Evolutionary conservation across 306 rosid species (phyloP), one percentile per base, ranked within the genome.

Genomic region (Casuarina glauca): DNA sequence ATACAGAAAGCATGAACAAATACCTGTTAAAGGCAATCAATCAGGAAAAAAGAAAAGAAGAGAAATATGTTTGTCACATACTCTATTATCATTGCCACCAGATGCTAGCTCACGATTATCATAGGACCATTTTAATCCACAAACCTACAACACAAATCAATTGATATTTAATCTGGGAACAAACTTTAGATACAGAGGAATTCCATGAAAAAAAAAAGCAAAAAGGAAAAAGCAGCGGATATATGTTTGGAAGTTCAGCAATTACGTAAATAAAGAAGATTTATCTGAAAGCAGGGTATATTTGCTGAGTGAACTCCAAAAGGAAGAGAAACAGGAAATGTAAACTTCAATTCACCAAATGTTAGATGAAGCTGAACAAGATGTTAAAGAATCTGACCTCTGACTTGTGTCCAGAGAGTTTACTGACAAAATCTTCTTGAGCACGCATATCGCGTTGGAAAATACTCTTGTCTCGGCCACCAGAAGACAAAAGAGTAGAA

Each of bases 71-170:
- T 26, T 44, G 75, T 74, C 68, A 71, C 97, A 57, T 93, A 96
- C 99, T 82, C 91, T 86, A 60, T 96, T 96, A 87, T 96, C 99
- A 81, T 96, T 96, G 79, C 99, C 99, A 0, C 99, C 98, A 3
- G 99, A 96, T 86, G 99, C 99, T 78, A 96, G 85, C 83, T 96
- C 99, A 49, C 99, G 98, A 85, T 91, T 89, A 83, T 96, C 99
- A 46, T 90, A 90, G 0, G 99, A 93, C 99, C 99, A 96, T 82
- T 91, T 91, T 78, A 96, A 84, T 75, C 99, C 99, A 79, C 99
- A 96, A 81, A 96, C 99, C 99, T 96, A 67, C 77, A 82, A 81
- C 54, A 76, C 75, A 73, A 26, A 52, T 62, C 79, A 60, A 78
- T 74, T 70, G 46, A 78, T 45, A 46, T 69, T 81, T 50, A 79